phyloP scores from a whole-genome alignment of 306 rosid genomes.

The Bauhinia variegata region DNA sequence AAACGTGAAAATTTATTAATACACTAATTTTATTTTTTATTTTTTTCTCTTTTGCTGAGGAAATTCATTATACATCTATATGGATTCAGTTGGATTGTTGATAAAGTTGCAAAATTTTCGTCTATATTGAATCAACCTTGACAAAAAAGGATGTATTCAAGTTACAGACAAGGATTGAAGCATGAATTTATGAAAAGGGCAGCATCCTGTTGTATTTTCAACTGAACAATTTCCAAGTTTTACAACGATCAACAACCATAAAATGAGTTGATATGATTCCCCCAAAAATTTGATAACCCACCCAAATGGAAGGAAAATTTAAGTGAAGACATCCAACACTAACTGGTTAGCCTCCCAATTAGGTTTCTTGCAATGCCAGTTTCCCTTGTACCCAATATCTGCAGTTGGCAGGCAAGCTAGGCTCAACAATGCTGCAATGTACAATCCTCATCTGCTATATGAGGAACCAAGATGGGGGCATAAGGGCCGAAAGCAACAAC shows the following conservation, averaged over 20 bases:
- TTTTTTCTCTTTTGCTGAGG: too few relatives aligned
- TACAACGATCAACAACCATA: slow-evolving; percentile 52
- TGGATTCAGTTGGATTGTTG: too few relatives aligned
- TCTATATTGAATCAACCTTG: neutral
- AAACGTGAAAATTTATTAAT: too few relatives aligned
- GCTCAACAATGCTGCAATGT: slow-evolving; percentile 69
- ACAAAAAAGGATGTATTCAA: slow-evolving; percentile 9
- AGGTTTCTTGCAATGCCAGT: slow-evolving; percentile 48
- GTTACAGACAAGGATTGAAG: slow-evolving; percentile 13
- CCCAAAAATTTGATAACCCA: slow-evolving; percentile 45
- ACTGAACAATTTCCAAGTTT: slow-evolving; percentile 53
- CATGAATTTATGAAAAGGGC: too few relatives aligned
- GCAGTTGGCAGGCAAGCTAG: slow-evolving; percentile 45
- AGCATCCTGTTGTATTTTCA: slow-evolving; percentile 46
- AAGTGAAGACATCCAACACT: slow-evolving; percentile 40
- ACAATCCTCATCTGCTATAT: slow-evolving; percentile 53
- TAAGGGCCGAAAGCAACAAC: slow-evolving; percentile 54
- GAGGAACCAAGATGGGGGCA: slow-evolving; percentile 57
- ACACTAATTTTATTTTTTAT: too few relatives aligned
- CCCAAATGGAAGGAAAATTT: slow-evolving; percentile 42
- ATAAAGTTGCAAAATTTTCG: too few relatives aligned
- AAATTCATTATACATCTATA: too few relatives aligned
- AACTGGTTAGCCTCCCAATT: slow-evolving; percentile 44
- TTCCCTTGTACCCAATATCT: slow-evolving; percentile 44
- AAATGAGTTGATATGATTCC: slow-evolving; percentile 39